Evolutionary conservation across 148 eudicot species (phyloP), one percentile per base, ranked within the genome.

Genomic region (Rhododendron kiyosumense): DNA sequence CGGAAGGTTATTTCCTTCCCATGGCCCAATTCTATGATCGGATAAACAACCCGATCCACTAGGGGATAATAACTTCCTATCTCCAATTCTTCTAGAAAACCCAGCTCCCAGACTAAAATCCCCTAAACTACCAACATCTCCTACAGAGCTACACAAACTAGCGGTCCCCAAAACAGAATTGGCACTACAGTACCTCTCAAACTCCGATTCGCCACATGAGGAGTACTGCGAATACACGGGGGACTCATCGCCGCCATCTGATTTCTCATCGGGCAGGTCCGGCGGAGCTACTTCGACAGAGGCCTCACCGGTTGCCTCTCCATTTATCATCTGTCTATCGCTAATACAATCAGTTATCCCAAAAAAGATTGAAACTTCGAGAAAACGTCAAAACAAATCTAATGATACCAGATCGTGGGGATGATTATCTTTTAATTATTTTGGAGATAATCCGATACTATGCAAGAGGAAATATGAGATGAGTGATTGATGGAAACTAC

Each of bases 161-260:
- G 99, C 94, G 73, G 99, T 96, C 5, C 98, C 99, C 95, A 94
- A 92, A 0, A 84, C 94, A 3, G 99, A 96, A 92, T 94, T 94
- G 20, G 99, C 98, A 84, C 99, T 96, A 83, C 98, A 94, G 86
- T 96, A 96, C 48, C 95, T 92, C 69, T 95, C 99, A 88, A 92
- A 94, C 88, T 96, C 98, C 8, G 99, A 95, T 83, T 96, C 99
- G 5, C 94, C 99, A 86, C 98, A 93, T 1, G 99, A 96, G 1
- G 98, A 95, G 87, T 94, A 95, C 81, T 73, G 89, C 2, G 98
- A 96, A 65, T 89, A 91, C 65, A 88, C 84, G 0, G 96, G 93
- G 63, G 95, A 91, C 71, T 52, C 89, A 45, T 90, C 89, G 38
- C 86, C 90, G 74, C 85, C 91, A 24, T 91, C 93, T 28, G 85